Evolutionary conservation across 2,329 filamentous ascomycete genomes (phyloP), one percentile per base, ranked within the genome.

Genomic region (Ophiostoma triangulosporum): DNA sequence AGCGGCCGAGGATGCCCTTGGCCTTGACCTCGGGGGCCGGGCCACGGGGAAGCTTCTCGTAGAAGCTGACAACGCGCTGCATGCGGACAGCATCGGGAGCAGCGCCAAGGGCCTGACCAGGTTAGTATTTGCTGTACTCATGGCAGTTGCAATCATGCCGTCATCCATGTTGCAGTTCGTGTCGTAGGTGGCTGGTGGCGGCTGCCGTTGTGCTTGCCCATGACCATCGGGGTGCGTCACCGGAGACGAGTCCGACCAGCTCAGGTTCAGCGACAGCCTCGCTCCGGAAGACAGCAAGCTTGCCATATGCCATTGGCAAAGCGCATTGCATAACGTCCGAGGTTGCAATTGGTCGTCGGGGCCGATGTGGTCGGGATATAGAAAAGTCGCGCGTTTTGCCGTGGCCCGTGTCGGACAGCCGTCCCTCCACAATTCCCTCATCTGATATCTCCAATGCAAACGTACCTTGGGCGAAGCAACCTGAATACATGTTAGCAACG

Each of bases 51-150:
- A 98, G 88, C 73, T 91, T 94, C 77, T 94, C 88, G 81, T 98
- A 98, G 81, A 98, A 97, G 76, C 80, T 88, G 71, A 97, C 91
- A 64, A 98, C 89, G 66, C 90, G 87, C 71, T 95, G 86, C 93
- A 98, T 97, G 70, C 91, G 88, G 67, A 89, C 81, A 68, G 93
- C 93, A 82, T 97, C 91, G 68, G 90, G 88, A 63, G 90, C 89
- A 68, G 86, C 86, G 67, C 93, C 91, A 68, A 98, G 89, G 64
- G 87, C 90, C 93, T 97, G 69, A 62, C 14, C n/a, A 12, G 15
- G 24, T 17, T 29, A 8, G 12, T 46, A 8, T 5, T 26, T 26
- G 9, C 12, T 22, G 38, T 7, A 36, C 7, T 36, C 12, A 6
- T 35, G 32, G 6, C 15, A 35, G 3, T 1, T 15, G 14, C 6